Percentiles rank a stretch among this genome's conserved stretches.
Conservation (phyloP, 495 filamentous ascomycete genomes). For the Penicillium silybi region DNA sequence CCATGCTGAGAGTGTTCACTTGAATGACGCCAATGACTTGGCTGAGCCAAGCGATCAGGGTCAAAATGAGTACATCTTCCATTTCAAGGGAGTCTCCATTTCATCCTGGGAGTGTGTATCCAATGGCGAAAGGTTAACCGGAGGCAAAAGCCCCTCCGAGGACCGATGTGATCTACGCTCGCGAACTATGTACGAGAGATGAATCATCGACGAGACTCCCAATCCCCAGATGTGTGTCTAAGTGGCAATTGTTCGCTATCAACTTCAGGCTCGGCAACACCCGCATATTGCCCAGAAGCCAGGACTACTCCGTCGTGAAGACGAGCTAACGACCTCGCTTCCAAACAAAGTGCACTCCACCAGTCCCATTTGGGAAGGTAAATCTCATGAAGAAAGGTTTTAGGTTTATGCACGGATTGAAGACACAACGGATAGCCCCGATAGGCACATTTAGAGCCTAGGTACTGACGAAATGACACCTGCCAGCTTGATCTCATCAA, state of each 20-base stretch:
- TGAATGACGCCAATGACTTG: background rate
- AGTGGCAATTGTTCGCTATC: background rate
- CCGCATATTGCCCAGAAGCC: background rate
- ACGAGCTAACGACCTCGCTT: background rate
- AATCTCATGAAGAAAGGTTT: background rate
- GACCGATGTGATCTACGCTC: background rate
- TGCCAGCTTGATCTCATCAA: background rate
- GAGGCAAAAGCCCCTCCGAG: background rate
- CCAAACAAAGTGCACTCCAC: background rate
- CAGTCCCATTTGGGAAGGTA: background rate
- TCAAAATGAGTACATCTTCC: constrained; percentile 23
- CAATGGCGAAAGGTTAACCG: background rate
- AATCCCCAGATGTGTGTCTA: too few relatives aligned
- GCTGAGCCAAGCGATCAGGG: background rate
- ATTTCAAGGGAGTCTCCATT: constrained; percentile 33
- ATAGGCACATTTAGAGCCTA: background rate
- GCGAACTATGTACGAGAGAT: constrained; percentile 6
- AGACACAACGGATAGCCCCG: background rate
- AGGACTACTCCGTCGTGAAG: background rate
- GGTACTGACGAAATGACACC: background rate
- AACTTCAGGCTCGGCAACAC: background rate
- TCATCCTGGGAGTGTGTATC: constrained; percentile 22
- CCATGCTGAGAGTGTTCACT: background rate
- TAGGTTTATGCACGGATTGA: background rate
- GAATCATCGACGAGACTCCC: too few relatives aligned